phyloP scores from a whole-genome alignment of 495 filamentous ascomycete genomes.

The Aspergillus homomorphus region DNA sequence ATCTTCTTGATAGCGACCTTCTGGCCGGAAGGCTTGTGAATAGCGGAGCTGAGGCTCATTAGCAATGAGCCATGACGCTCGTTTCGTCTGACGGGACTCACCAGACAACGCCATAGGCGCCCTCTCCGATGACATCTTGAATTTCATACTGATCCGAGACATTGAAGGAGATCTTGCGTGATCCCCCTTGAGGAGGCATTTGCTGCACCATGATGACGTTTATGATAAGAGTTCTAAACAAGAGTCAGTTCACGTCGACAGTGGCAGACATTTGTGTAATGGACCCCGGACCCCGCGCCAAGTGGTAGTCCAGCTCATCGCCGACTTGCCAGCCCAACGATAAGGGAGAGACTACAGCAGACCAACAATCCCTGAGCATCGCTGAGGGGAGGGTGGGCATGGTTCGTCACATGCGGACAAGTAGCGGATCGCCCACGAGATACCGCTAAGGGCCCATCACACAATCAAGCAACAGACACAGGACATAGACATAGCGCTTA shows the following conservation, averaged over 20 bases:
- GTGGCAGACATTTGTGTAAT: neutral
- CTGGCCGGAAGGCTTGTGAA: conserved; percentile 97
- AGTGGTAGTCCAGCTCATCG: neutral
- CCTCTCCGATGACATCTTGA: conserved; percentile 98
- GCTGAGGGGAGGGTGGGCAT: neutral
- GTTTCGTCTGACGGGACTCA: conserved; percentile 43
- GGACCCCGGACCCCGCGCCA: neutral
- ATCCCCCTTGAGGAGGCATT: conserved; percentile 50
- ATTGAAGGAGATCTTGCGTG: conserved; percentile 99
- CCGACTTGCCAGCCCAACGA: neutral
- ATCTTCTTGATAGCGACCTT: conserved; percentile 99
- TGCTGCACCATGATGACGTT: conserved; percentile 45
- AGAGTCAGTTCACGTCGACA: conserved; percentile 9
- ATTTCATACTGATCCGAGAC: conserved; percentile 99
- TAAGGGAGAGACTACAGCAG: neutral
- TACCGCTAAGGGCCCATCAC: conserved; percentile 3
- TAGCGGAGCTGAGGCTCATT: conserved; percentile 69
- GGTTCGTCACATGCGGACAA: conserved; percentile 15
- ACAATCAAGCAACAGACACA: neutral
- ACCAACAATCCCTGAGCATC: neutral
- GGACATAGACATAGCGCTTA: conserved; percentile 16
- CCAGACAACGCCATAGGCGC: conserved; percentile 99
- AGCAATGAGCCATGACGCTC: conserved; percentile 13
- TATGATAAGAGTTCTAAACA: conserved; percentile 9
- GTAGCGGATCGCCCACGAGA: conserved; percentile 1